phyloP scores from a whole-genome alignment of 176 grass and related monocot species.

The Triticum dicoccoides region DNA sequence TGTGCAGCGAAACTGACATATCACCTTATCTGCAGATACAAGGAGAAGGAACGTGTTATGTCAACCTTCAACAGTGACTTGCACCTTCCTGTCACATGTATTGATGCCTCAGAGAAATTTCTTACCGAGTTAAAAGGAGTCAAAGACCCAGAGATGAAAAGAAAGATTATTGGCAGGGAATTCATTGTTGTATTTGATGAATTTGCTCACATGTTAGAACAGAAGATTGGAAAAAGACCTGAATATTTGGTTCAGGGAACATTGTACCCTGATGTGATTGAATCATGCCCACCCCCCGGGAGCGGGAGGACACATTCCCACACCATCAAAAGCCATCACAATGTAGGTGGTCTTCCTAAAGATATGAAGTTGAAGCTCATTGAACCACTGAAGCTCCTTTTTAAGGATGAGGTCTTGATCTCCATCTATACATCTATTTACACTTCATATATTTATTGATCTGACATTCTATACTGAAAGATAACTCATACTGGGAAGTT shows the following conservation, averaged over 20 bases:
- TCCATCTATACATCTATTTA: neutral
- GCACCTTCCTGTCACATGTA: conserved; percentile 74
- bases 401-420: conserved; percentile 67
- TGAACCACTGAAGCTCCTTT: conserved; percentile 81
- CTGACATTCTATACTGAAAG: neutral
- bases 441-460: neutral
- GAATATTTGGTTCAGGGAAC: conserved; percentile 79
- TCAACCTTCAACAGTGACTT: conserved; percentile 74
- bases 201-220: conserved; percentile 65
- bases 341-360: conserved; percentile 81
- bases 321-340: conserved; percentile 93
- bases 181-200: conserved; percentile 87
- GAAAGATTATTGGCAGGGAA: conserved; percentile 81
- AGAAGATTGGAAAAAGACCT: conserved; percentile 54
- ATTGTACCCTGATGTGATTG: conserved; percentile 88
- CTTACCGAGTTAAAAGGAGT: conserved; percentile 74
- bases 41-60: conserved; percentile 74
- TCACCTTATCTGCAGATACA: conserved; percentile 44
- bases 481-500: neutral
- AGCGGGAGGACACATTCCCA: conserved; percentile 78
- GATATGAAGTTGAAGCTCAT: conserved; percentile 90
- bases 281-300: conserved; percentile 80
- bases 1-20: neutral
- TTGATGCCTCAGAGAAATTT: conserved; percentile 79
- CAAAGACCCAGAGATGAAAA: conserved; percentile 73